phyloP scores from a whole-genome alignment of 1,139 yeast species.

The Hyphopichia wangnamkhiaoensis region DNA sequence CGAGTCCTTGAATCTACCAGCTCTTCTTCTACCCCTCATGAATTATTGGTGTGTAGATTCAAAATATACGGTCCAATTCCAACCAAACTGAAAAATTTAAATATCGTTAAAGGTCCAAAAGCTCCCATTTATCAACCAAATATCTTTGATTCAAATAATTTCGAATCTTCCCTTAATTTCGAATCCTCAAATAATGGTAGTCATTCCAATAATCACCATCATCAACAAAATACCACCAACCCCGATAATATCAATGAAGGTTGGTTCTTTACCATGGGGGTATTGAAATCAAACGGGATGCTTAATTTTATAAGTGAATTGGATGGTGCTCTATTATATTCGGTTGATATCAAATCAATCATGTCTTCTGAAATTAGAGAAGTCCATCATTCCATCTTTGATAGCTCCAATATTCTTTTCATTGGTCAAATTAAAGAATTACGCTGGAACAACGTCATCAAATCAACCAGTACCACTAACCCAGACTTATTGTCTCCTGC shows the following conservation, averaged over 20 bases:
- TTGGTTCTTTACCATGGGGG: conserved; percentile 81
- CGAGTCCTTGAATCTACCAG: conserved; percentile 30
- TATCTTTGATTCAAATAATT: conserved; percentile 13
- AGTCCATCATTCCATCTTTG: conserved; percentile 67
- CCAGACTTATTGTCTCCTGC: conserved; percentile 21
- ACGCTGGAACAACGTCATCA: conserved; percentile 45
- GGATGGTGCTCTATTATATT: conserved; percentile 67
- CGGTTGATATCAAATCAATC: conserved; percentile 58
- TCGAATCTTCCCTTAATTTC: conserved; percentile 6
- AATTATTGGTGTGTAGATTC: conserved; percentile 62
- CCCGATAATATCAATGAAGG: conserved; percentile 43
- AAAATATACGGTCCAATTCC: conserved; percentile 66
- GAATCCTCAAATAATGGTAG: conserved; percentile 4
- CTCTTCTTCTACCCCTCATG: conserved; percentile 34
- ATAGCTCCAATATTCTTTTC: conserved; percentile 57
- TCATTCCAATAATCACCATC: conserved; percentile 4
- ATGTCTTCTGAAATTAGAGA: conserved; percentile 68
- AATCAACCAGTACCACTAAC: conserved; percentile 27
- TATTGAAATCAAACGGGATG: conserved; percentile 64
- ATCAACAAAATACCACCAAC: conserved; percentile 5
- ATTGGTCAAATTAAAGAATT: conserved; percentile 58
- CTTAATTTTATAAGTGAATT: conserved; percentile 63
- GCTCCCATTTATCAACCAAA: conserved; percentile 46
- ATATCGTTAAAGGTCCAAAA: conserved; percentile 42
- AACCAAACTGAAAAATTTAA: conserved; percentile 40